Base-by-base conservation (phyloP, 2,329 filamentous ascomycete species). In the Fusarium irregulare region DNA sequence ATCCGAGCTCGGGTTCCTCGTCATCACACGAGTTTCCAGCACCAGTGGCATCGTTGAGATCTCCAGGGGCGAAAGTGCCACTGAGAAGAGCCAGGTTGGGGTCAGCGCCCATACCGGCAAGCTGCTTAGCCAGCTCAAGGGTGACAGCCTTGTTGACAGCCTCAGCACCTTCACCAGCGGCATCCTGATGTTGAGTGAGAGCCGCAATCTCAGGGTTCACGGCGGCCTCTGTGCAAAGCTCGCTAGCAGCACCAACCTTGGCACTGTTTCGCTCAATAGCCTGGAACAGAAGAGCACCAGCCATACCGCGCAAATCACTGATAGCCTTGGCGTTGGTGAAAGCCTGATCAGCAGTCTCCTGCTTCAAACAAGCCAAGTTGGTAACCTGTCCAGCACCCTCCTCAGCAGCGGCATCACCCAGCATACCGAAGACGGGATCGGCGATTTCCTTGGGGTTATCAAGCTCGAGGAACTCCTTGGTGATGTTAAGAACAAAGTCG, bases 271-370 rank as follows among this genome's bases (percentile, higher is more conserved):
- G 80, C 80, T 88, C 86, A 32, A 88, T 77, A 18, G 85, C 83
- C 66, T 85, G 84, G 80, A 82, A 88, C 60, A 88, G 82, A 21
- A 88, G 78, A 4, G 86, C 85, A 54, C 80, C 83, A 7, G 84
- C 84, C 86, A 87, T 86, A 49, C 85, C 86, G 6, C 83, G 79
- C 30, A 88, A 79, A 67, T 88, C 85, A 14, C 80, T 79, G 23
- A 80, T 81, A 0, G 76, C 84, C 76, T 88, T 88, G 32, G 86
- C 86, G 68, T 88, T 88, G 76, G 86, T 88, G 77, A 88, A 88
- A 23, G 87, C 86, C 78, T 87, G 86, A 65, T 88, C 87, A 14
- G 87, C 86, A 37, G 83, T 84, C 51, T 81, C 82, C 73, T 84
- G 82, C 75, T 84, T 82, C 56, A 84, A 69, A 60, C 82, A 84